Percentiles rank a stretch among this genome's conserved stretches.
These are phyloP conservation scores for Pseudogymnoascus sp. DNA, from an alignment of 2,329 filamentous ascomycete species.

Conservation along the genomic window DNA sequence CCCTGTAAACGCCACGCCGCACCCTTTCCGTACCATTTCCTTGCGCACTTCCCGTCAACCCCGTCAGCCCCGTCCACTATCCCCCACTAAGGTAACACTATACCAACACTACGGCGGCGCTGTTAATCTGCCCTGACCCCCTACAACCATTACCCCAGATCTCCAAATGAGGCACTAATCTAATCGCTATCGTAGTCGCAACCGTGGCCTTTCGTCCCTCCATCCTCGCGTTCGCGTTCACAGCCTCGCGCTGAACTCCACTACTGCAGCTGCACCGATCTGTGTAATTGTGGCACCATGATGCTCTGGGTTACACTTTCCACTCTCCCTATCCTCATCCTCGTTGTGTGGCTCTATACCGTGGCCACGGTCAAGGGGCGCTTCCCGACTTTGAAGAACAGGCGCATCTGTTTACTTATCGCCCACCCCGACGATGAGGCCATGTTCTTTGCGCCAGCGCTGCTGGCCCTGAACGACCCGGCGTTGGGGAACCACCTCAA, in stretches of 20 bases:
- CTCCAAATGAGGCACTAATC: constrained; percentile 4
- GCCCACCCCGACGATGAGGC: constrained; percentile 98
- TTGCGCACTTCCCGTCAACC: background rate
- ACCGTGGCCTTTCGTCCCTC: constrained; percentile 3
- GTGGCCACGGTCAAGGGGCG: constrained; percentile 33
- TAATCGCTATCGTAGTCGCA: constrained; percentile 5
- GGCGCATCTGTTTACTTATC: constrained; percentile 86
- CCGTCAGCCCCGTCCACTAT: background rate
- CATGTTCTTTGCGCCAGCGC: constrained; percentile 95
- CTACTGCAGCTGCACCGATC: constrained; percentile 4
- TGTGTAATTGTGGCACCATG: constrained; percentile 8
- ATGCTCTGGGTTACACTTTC: constrained; percentile 19
- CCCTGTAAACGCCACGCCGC: background rate
- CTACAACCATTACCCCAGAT: background rate
- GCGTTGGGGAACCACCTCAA: constrained; percentile 83
- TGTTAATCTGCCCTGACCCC: constrained; percentile 9
- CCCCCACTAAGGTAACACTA: background rate
- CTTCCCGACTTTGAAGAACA: constrained; percentile 66
- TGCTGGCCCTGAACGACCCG: constrained; percentile 75
- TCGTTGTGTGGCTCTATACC: constrained; percentile 32
- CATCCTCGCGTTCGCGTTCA: background rate
- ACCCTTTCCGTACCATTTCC: background rate
- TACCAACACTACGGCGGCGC: background rate
- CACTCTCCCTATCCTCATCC: constrained; percentile 34
- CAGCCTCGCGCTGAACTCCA: constrained; percentile 9